Conservation (phyloP, 75 land plant species). For the Picea glauca region DNA sequence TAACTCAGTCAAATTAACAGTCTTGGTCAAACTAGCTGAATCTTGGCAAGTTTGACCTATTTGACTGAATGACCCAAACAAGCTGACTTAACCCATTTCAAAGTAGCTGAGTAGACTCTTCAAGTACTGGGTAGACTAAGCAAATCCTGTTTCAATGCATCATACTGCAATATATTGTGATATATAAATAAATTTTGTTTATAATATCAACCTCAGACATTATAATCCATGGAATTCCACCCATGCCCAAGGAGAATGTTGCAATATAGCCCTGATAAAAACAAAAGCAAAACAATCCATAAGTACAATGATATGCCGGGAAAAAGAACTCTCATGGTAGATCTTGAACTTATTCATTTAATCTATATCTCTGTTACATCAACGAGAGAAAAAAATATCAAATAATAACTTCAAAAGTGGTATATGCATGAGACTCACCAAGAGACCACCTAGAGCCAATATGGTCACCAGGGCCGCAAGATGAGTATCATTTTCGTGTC, state of each 20-base stretch:
- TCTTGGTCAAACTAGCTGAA: too few species aligned
- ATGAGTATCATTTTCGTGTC: background rate
- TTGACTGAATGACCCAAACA: too few species aligned
- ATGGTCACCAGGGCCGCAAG: background rate
- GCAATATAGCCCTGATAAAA: constrained; percentile 32
- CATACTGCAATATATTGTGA: too few species aligned
- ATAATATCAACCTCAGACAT: constrained; percentile 24
- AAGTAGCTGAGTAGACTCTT: too few species aligned
- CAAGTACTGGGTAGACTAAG: too few species aligned
- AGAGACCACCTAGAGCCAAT: constrained; percentile 6
- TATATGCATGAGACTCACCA: background rate
- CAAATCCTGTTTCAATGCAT: too few species aligned
- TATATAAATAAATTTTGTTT: too few species aligned
- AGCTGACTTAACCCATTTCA: too few species aligned
- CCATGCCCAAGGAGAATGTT: constrained; percentile 31
- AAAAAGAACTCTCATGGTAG: too few species aligned
- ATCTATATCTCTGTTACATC: background rate
- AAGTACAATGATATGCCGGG: background rate
- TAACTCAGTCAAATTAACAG: too few species aligned
- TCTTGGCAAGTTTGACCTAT: too few species aligned
- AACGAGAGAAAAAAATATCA: background rate
- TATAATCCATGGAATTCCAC: constrained; percentile 43
- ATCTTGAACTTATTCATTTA: too few species aligned
- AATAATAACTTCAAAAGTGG: background rate
- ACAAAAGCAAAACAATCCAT: background rate